Evolutionary conservation across 2,329 filamentous ascomycete genomes (phyloP), one percentile per base, ranked within the genome.

Genomic region (Gnomoniopsis smithogilvyi): DNA sequence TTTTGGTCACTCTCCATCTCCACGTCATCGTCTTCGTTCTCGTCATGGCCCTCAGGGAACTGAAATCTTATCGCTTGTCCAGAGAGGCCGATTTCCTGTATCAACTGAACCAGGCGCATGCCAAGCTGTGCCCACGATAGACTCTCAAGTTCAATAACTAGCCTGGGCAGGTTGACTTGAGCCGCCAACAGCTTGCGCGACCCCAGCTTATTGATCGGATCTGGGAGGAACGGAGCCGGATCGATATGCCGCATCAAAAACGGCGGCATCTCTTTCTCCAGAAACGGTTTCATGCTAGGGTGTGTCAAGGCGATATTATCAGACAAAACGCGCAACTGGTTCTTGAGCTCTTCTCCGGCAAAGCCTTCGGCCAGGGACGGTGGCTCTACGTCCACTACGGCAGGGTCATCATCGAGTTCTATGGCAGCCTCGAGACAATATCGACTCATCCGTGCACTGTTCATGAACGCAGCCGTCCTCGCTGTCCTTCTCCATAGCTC

Each of bases 401-500:
- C 78, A 0, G 86, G 86, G 64, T 89, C 86, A 66, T 89, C 86
- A 63, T 89, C 86, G 41, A 88, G 73, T 69, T 89, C 86, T 34
- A 89, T 82, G 6, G 86, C 85, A 34, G 86, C 83, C 67, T 89
- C 86, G 2, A 89, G 73, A 60, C 85, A 88, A 66, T 83, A 89
- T 38, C 86, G 75, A 63, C 79, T 82, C 26, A 87, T 76, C 14
- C 84, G 77, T 0, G 74, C 68, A 62, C 85, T 87, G 48, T 79
- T 80, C 47, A 88, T 70, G 49, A 84, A 82, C 1, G 80, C 78
- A 3, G 80, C 84, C 48, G 88, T 79, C 3, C 85, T 80, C 0
- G 84, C 83, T 2, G 80, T 76, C 52, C 80, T 78, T 61, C 86
- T 77, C 86, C 86, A 89, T 8, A 88, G 73, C 66, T 89, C 86